These are phyloP conservation scores for Sporothrix pallida DNA, from an alignment of 2,329 filamentous ascomycete species.

Conservation along the genomic window DNA sequence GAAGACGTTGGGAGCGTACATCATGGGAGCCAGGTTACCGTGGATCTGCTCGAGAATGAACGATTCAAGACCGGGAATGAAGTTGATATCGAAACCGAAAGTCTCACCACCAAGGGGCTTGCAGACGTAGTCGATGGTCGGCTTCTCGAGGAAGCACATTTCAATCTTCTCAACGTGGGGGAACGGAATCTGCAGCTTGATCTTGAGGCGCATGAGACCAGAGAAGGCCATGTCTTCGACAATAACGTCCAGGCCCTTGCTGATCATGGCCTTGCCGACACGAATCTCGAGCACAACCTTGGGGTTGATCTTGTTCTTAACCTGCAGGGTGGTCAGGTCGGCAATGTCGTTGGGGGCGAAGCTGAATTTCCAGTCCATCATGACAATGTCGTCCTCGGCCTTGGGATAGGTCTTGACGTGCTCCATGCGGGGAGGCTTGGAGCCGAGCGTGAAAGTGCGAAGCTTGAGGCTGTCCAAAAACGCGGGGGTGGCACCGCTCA, in stretches of 20 bases:
- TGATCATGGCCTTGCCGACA: slow-evolving; percentile 93
- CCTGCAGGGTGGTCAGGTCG: slow-evolving; percentile 86
- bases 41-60: slow-evolving; percentile 98
- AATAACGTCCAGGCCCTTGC: slow-evolving; percentile 95
- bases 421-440: slow-evolving; percentile 93
- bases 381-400: slow-evolving; percentile 89
- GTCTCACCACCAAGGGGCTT: slow-evolving; percentile 95
- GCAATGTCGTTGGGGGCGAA: slow-evolving; percentile 94
- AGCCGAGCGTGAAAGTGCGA: slow-evolving; percentile 91
- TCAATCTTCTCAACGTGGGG: slow-evolving; percentile 94
- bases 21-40: slow-evolving; percentile 91
- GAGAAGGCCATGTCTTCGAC: slow-evolving; percentile 98
- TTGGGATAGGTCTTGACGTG: slow-evolving; percentile 98
- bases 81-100: slow-evolving; percentile 98
- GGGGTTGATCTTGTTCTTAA: slow-evolving; percentile 95
- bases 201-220: slow-evolving; percentile 93
- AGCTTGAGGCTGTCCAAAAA: slow-evolving; percentile 94
- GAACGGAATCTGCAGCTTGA: slow-evolving; percentile 95
- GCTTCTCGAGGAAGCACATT: slow-evolving; percentile 89
- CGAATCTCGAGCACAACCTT: slow-evolving; percentile 95
- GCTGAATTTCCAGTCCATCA: slow-evolving; percentile 99
- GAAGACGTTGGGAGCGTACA: slow-evolving; percentile 98
- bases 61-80: slow-evolving; percentile 89
- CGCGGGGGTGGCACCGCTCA: slow-evolving; percentile 87
- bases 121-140: slow-evolving; percentile 94